Evolutionary conservation across 805 yeast genomes (phyloP), one percentile per base, ranked within the genome.

Genomic region (Crinitomyces ghanaensis): DNA sequence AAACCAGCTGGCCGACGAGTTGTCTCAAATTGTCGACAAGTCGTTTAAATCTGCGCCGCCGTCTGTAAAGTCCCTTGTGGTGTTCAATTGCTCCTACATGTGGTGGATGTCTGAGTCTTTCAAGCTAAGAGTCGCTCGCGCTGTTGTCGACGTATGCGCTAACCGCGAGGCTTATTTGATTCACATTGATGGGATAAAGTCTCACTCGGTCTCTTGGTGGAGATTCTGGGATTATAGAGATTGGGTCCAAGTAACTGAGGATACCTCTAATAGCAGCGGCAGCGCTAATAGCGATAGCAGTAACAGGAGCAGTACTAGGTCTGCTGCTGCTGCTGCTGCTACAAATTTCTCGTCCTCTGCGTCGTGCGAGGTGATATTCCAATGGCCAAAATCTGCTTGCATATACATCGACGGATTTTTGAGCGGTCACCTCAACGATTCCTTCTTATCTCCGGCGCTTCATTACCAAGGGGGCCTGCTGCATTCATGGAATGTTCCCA

Each of bases 391-490:
- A 36, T 38, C n/a, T 11, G 44, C 48, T 11, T 33, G 40, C 7
- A 33, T 51, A 7, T 41, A 49, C 8, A 33, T 46, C 9, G 48
- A 43, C 16, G 56, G 56, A 2, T 37, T 43, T 14, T 32, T 44
- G 9, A 26, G 40, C 8, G 57, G 57, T 13, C 55, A 51, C 26
- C 9, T 39, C 6, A 51, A 49, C 11, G 57, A 51, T 23, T 35
- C 45, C 26, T 29, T 49, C 15, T 27, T 51, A 18, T 30, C 45
- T 5, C 50, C 51, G 2, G 39, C 45, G 3, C 25, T 51, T n/a
- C 26, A 24, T 16, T 32, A 36, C 15, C 34, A 36, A 18, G 37
- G 40, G 9, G 49, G 42, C 13, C 32, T 44, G 6, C 26, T 41
- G 16, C 54, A 49, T 33, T 42, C 48, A 9, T 31, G 42, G 33